Conservation (phyloP, 495 filamentous ascomycete species). For the Delitschia confertaspora region DNA sequence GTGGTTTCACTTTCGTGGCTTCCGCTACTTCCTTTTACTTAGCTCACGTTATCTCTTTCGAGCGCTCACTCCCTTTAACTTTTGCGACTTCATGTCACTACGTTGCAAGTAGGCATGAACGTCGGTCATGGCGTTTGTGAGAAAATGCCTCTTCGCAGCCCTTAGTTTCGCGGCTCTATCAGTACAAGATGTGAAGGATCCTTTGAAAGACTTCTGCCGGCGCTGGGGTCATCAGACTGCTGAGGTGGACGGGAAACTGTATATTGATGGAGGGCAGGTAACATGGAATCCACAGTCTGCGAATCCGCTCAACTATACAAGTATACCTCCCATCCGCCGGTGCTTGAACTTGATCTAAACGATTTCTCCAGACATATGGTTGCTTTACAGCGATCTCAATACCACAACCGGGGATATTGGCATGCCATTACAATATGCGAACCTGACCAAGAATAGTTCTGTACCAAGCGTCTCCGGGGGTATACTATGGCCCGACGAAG, state of each 20-base stretch:
- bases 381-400: constrained; percentile 44
- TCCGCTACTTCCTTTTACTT: constrained; percentile 6
- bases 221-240: constrained; percentile 45
- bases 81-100: constrained; percentile 5
- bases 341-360: not conserved
- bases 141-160: constrained; percentile 16
- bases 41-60: not conserved
- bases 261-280: constrained; percentile 47
- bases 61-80: constrained; percentile 3
- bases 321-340: constrained; percentile 23
- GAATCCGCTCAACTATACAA: constrained; percentile 42
- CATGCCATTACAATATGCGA: constrained; percentile 44
- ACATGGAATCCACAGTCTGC: constrained; percentile 40
- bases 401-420: constrained; percentile 29
- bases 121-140: constrained; percentile 18
- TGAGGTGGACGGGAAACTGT: constrained; percentile 42
- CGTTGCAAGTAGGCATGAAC: constrained; percentile 8
- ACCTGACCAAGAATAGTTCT: constrained; percentile 42
- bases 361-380: constrained; percentile 33
- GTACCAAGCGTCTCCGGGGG: constrained; percentile 42
- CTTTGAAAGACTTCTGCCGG: constrained; percentile 43
- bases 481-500: constrained; percentile 43
- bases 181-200: constrained; percentile 31
- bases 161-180: constrained; percentile 18
- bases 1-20: constrained; percentile 2